phyloP scores from a whole-genome alignment of 2,329 filamentous ascomycete species.

The Phaeoacremonium minimum region DNA sequence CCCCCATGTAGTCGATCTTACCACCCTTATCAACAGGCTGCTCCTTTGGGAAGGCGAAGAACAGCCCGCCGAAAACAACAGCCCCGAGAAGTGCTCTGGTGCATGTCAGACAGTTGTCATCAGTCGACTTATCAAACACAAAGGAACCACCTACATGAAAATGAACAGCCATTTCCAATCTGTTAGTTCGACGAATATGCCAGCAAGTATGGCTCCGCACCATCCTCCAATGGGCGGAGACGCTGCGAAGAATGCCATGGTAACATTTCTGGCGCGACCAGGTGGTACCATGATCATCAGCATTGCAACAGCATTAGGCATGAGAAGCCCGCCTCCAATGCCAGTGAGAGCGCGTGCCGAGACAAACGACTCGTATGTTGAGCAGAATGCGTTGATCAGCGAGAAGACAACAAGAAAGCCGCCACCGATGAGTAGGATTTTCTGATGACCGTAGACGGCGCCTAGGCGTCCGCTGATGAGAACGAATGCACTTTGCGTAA shows the following conservation, averaged over 20 bases:
- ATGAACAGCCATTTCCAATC: constrained; percentile 37
- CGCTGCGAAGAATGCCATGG: constrained; percentile 40
- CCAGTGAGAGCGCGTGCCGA: constrained; percentile 40
- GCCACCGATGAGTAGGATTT: constrained; percentile 37
- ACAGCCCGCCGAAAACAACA: constrained; percentile 10
- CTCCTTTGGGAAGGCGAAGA: constrained; percentile 16
- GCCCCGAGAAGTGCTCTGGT: constrained; percentile 12
- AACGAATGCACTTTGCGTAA: constrained; percentile 49
- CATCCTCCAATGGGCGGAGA: constrained; percentile 39
- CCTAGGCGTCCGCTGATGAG: constrained; percentile 47
- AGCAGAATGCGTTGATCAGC: constrained; percentile 37
- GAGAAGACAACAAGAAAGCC: constrained; percentile 36
- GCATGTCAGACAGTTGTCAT: neutral
- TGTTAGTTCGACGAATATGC: constrained; percentile 26
- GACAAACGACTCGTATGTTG: constrained; percentile 34
- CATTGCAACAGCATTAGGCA: constrained; percentile 48
- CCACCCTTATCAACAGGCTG: constrained; percentile 27
- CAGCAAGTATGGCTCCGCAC: constrained; percentile 33
- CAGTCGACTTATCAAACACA: neutral
- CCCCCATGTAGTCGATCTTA: constrained; percentile 33
- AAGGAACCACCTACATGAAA: constrained; percentile 22
- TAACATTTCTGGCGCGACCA: constrained; percentile 37
- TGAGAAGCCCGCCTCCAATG: constrained; percentile 44
- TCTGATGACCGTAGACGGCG: constrained; percentile 47
- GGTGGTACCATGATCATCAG: constrained; percentile 42